These are phyloP conservation scores for Prunus mira DNA, from an alignment of 306 rosid genomes.

Conservation along the genomic window DNA sequence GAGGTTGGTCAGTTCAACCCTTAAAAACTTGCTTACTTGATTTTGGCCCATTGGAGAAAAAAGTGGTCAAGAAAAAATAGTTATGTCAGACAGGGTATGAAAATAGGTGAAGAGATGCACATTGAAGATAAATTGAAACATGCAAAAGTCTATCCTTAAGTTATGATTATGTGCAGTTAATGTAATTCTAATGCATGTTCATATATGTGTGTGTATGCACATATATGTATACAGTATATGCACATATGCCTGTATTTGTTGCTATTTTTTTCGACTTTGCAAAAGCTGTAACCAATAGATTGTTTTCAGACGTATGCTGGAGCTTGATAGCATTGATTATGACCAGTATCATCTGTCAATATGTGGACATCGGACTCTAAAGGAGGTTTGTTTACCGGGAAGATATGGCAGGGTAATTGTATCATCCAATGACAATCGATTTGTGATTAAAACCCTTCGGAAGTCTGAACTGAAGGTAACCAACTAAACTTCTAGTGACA, in stretches of 20 bases:
- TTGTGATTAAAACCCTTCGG: constrained; percentile 28
- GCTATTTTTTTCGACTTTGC: neutral
- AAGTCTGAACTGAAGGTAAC: constrained; percentile 42
- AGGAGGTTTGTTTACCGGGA: constrained; percentile 29
- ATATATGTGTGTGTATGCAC: neutral
- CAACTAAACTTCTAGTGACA: neutral
- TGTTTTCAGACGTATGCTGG: constrained; percentile 36
- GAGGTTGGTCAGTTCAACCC: neutral
- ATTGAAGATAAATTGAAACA: neutral
- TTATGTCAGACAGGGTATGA: neutral
- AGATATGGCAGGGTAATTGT: constrained; percentile 27
- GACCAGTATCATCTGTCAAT: constrained; percentile 28
- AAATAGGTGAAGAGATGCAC: neutral
- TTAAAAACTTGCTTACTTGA: neutral
- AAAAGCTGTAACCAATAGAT: neutral
- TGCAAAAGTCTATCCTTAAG: neutral
- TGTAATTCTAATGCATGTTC: neutral
- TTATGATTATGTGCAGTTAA: neutral
- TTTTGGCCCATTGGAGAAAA: neutral
- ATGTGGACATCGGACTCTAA: constrained; percentile 32
- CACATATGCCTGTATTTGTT: neutral
- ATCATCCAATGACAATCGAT: constrained; percentile 25
- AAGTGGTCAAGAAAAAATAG: neutral
- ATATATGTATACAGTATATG: neutral
- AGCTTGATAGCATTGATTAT: constrained; percentile 30